phyloP scores from a whole-genome alignment of 2,329 filamentous ascomycete species.

The Falciphora oryzae region DNA sequence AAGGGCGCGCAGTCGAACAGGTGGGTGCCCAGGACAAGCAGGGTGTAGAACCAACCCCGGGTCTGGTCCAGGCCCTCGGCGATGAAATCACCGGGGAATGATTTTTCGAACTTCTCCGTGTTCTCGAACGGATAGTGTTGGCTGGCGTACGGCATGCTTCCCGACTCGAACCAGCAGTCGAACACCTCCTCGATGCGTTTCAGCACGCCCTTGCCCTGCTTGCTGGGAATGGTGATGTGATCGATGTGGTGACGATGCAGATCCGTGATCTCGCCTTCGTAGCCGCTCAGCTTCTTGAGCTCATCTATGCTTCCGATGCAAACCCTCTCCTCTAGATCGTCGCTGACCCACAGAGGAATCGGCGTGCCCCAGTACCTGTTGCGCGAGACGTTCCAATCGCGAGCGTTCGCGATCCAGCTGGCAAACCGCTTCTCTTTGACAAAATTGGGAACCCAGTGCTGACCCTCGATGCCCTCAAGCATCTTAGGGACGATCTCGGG shows the following conservation, averaged over 20 bases:
- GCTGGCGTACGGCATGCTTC: slow-evolving; percentile 90
- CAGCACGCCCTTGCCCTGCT: slow-evolving; percentile 77
- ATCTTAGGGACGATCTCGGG: slow-evolving; percentile 78
- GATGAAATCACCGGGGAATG: slow-evolving; percentile 90
- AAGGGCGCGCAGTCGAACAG: slow-evolving; percentile 82
- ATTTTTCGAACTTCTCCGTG: slow-evolving; percentile 69
- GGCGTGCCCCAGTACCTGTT: slow-evolving; percentile 96
- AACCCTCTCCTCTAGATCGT: slow-evolving; percentile 79
- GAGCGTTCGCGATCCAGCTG: slow-evolving; percentile 85
- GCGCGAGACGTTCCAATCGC: slow-evolving; percentile 92
- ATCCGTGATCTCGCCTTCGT: slow-evolving; percentile 73
- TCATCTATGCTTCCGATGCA: slow-evolving; percentile 83
- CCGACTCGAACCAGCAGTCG: slow-evolving; percentile 96
- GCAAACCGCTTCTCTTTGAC: slow-evolving; percentile 90
- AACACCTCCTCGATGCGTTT: slow-evolving; percentile 83
- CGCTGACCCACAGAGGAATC: slow-evolving; percentile 85
- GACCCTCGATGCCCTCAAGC: slow-evolving; percentile 82
- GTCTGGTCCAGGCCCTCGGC: slow-evolving; percentile 87
- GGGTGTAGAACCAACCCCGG: slow-evolving; percentile 93
- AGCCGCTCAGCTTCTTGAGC: slow-evolving; percentile 81
- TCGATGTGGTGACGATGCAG: slow-evolving; percentile 92
- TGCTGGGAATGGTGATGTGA: slow-evolving; percentile 87
- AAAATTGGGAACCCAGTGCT: slow-evolving; percentile 85
- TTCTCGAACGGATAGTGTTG: slow-evolving; percentile 92
- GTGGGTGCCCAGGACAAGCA: slow-evolving; percentile 82